Evolutionary conservation across 768 basidiomycete genomes (phyloP).

Genomic region (Cyclocybe aegerita): DNA sequence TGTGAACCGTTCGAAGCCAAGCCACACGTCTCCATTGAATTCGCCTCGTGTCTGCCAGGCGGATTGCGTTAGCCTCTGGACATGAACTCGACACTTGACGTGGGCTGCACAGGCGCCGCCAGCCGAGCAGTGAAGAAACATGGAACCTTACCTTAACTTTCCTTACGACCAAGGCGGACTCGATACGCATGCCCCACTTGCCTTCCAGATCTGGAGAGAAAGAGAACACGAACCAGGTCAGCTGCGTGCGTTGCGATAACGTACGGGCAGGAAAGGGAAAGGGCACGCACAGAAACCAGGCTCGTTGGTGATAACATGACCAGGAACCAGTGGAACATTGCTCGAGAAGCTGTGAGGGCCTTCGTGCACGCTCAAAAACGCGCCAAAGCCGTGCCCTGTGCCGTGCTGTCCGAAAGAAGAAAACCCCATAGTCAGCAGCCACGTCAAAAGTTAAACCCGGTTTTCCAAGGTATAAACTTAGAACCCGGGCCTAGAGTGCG

Average conservation of each 20-base stretch:
- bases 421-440: conserved; percentile 1
- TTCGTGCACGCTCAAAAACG: conserved; percentile 84
- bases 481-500: conserved; percentile 1
- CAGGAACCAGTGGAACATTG: conserved; percentile 69
- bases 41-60: conserved; percentile 60
- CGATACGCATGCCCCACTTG: conserved; percentile 89
- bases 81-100: conserved; percentile 1
- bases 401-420: conserved; percentile 63
- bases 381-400: conserved; percentile 88
- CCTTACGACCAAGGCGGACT: conserved; percentile 79
- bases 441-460: conserved; percentile 1
- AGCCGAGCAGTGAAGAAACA: conserved; percentile 4
- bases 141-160: conserved; percentile 47
- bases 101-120: conserved; percentile 1
- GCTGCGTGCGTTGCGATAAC: conserved; percentile 6
- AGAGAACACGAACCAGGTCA: conserved; percentile 11
- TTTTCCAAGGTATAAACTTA: background rate
- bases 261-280: conserved; percentile 7
- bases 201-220: conserved; percentile 60
- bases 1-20: conserved; percentile 89
- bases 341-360: conserved; percentile 79
- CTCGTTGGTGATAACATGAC: conserved; percentile 92
- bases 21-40: conserved; percentile 77
- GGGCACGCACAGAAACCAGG: conserved; percentile 81
- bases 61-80: background rate